Base-by-base conservation (phyloP, 139 green algal species). In the Zygnema circumcarinatum region DNA sequence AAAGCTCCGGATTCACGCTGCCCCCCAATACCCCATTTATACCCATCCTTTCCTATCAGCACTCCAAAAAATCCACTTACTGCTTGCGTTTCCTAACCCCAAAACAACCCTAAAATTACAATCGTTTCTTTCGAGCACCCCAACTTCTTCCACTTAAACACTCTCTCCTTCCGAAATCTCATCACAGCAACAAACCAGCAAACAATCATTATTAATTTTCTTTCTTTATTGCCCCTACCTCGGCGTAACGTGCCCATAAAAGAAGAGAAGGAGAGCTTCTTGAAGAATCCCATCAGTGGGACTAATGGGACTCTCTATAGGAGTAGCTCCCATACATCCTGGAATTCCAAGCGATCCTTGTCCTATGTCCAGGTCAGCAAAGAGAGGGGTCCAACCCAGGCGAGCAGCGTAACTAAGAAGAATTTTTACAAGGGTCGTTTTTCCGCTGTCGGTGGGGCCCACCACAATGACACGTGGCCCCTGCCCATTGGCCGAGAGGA, bases 331-430 rank as follows among this genome's bases (percentile, higher is more conserved):
- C 1, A 99, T 83, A 75, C 93, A 95, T 40, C 96, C 96, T 0
- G 96, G 96, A 1, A 92, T 91, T 0, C 94, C 96, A 16, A 98
- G 91, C 72, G 78, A 92, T 76, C 96, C 95, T 86, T 98, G 96
- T 92, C 95, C 96, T 32, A 98, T 95, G 91, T 98, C 96, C 31
- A 98, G 87, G 87, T 98, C 96, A 16, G 96, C 94, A 54, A 95
- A 93, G 0, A 92, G 94, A 20, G 96, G 95, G 0, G 93, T 80
- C 88, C 93, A 96, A 22, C 88, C 92, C 1, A 38, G 67, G 0
- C 96, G 91, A 56, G 96, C 94, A 1, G 94, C 96, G 86, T 97
- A 99, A 85, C 97, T 98, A 25, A 95, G 80, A 78, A 99, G 92
- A 31, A 97, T 94, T 16, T 88, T 92, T 83, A 87, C 94, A 42